Base-by-base conservation (phyloP, 306 rosid species). In the Carpinus viminea region DNA sequence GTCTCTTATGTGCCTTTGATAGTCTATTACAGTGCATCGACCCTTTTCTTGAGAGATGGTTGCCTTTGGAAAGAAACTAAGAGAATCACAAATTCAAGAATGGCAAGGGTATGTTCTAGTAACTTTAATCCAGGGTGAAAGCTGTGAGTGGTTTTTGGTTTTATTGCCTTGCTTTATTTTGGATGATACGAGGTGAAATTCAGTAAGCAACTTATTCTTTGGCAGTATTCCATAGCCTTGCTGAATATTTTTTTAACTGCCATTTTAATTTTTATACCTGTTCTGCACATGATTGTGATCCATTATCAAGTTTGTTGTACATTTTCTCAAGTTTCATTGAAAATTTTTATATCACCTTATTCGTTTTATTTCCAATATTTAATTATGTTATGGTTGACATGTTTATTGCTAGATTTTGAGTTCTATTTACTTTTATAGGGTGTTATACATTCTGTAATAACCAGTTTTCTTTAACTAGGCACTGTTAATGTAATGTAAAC, bases 81-180 rank as follows among this genome's bases (percentile, higher is more conserved):
- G 98, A 90, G 97, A 91, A 83, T 85, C 87, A 36, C 94, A 89
- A 72, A 78, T 93, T 84, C 89, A 86, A 85, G 98, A 93, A 91
- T 93, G 98, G 98, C 87, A 88, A 74, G 82, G 89, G 98, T 93
- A 91, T 43, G 76, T 68, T 38, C 48, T 66, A 18, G 12, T 64
- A 16, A 64, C 70, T 64, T 64, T 62, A 15, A 6, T 46, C 70
- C 24, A 61, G 28, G 17, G n/a, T 46, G 8, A 68, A 46, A 34
- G 7, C 3, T 10, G 0, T 4, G 50, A 13, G n/a, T 70, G 64
- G 31, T 46, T 15, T 15, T 28, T 3, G 70, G 70, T 65, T 36
- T 31, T 65, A 38, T 57, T 56, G 47, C 45, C 11, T 12, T 64
- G 70, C 47, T 46, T 31, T 8, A 2, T 34, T 16, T 34, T 15